Conservation (phyloP, 768 basidiomycete species). For the Panellus pusillus region DNA sequence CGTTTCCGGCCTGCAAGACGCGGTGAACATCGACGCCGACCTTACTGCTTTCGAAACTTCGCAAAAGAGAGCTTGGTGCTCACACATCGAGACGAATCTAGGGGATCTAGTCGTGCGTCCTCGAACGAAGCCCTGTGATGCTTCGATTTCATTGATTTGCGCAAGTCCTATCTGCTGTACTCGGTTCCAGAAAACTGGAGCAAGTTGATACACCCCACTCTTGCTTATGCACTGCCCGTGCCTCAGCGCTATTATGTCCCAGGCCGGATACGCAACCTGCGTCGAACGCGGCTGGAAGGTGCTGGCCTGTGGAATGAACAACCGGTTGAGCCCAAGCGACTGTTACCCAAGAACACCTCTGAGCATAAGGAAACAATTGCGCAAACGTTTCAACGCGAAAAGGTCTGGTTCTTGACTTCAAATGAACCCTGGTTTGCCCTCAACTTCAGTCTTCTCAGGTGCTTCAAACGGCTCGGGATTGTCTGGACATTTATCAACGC, state of each 20-base stretch:
- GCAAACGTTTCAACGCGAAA: conserved; percentile 63
- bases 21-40: conserved; percentile 47
- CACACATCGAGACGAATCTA: conserved; percentile 64
- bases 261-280: conserved; percentile 54
- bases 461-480: conserved; percentile 54
- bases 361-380: conserved; percentile 40
- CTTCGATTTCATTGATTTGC: conserved; percentile 2
- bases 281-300: conserved; percentile 58
- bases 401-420: conserved; percentile 38
- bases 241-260: conserved; percentile 80
- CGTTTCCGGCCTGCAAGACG: conserved; percentile 41
- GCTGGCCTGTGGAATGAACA: conserved; percentile 58
- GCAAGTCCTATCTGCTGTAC: conserved; percentile 64
- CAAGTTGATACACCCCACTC: conserved; percentile 50
- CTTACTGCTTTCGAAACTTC: conserved; percentile 50
- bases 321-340: background rate
- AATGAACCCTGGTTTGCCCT: background rate
- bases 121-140: background rate
- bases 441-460: conserved; percentile 40
- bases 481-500: conserved; percentile 58
- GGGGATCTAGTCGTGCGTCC: conserved; percentile 70
- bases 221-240: conserved; percentile 58
- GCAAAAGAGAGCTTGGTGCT: conserved; percentile 58
- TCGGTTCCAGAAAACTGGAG: conserved; percentile 64
- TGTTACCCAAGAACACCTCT: background rate